Evolutionary conservation across 2,329 filamentous ascomycete genomes (phyloP).

Genomic region (Fusarium longipes): DNA sequence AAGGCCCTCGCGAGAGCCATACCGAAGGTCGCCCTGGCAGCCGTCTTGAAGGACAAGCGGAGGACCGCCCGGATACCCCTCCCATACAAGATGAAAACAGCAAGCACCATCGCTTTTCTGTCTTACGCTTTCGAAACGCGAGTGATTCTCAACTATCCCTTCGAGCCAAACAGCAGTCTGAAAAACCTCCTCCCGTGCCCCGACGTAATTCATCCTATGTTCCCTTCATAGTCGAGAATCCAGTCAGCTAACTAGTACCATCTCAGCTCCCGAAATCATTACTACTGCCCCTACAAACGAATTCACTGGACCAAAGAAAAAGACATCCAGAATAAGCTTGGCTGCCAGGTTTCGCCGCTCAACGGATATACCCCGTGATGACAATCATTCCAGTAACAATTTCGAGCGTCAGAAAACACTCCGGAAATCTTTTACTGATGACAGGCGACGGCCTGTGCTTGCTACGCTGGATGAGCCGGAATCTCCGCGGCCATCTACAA

Average conservation of each 20-base stretch:
- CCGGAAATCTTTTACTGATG: conserved; percentile 60
- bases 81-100: conserved; percentile 65
- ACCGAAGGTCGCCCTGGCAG: conserved; percentile 26
- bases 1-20: conserved; percentile 13
- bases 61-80: conserved; percentile 58
- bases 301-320: conserved; percentile 64
- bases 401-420: conserved; percentile 37
- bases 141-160: conserved; percentile 90
- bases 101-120: conserved; percentile 71
- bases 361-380: conserved; percentile 56
- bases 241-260: conserved; percentile 36
- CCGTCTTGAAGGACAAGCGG: conserved; percentile 13
- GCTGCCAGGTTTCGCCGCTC: conserved; percentile 65
- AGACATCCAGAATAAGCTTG: conserved; percentile 65
- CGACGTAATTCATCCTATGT: conserved; percentile 60
- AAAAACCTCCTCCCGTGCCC: conserved; percentile 67
- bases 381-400: conserved; percentile 38
- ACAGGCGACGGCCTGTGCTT: conserved; percentile 48
- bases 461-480: conserved; percentile 67
- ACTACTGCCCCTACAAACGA: conserved; percentile 88
- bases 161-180: conserved; percentile 75
- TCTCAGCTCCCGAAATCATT: conserved; percentile 78
- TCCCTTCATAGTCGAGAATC: conserved; percentile 2
- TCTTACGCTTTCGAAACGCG: conserved; percentile 89
- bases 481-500: conserved; percentile 48